Percentiles rank a stretch among this genome's conserved stretches.
phyloP scores from a whole-genome alignment of 768 basidiomycete species.

The Boletellus sp. region DNA sequence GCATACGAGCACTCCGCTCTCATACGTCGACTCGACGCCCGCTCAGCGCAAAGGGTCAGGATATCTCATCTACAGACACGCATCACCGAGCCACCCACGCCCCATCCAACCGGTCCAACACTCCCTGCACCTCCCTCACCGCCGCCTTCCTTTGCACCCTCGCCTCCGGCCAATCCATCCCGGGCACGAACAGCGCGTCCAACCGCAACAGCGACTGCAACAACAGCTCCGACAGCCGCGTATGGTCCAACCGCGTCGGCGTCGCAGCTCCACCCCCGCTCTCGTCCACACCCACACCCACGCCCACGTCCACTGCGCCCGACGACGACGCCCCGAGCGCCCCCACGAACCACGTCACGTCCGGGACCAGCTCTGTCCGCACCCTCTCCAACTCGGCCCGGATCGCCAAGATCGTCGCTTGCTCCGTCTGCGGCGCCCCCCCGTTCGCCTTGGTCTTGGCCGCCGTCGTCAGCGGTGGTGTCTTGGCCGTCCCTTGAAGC shows the following conservation, averaged over 20 bases:
- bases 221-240: slow-evolving; percentile 73
- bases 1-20: too few species aligned
- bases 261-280: neutral
- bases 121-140: slow-evolving; percentile 78
- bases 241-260: slow-evolving; percentile 39
- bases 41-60: too few species aligned
- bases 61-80: too few species aligned
- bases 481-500: slow-evolving; percentile 11
- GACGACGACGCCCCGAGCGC: slow-evolving; percentile 24
- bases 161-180: slow-evolving; percentile 73
- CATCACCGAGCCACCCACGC: slow-evolving; percentile 56
- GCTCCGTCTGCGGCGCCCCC: slow-evolving; percentile 37
- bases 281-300: too few species aligned
- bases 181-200: slow-evolving; percentile 69
- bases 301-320: too few species aligned
- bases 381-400: slow-evolving; percentile 44
- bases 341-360: slow-evolving; percentile 53
- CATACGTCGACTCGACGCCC: too few species aligned
- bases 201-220: slow-evolving; percentile 84
- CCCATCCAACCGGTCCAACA: slow-evolving; percentile 76
- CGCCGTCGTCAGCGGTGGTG: slow-evolving; percentile 18
- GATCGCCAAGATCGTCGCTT: slow-evolving; percentile 34
- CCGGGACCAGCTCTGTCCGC: slow-evolving; percentile 50
- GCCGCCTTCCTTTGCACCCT: slow-evolving; percentile 80
- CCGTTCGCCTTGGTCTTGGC: slow-evolving; percentile 18